Base-by-base conservation (phyloP, 2,329 filamentous ascomycete species). In the Xylariaceae sp. region DNA sequence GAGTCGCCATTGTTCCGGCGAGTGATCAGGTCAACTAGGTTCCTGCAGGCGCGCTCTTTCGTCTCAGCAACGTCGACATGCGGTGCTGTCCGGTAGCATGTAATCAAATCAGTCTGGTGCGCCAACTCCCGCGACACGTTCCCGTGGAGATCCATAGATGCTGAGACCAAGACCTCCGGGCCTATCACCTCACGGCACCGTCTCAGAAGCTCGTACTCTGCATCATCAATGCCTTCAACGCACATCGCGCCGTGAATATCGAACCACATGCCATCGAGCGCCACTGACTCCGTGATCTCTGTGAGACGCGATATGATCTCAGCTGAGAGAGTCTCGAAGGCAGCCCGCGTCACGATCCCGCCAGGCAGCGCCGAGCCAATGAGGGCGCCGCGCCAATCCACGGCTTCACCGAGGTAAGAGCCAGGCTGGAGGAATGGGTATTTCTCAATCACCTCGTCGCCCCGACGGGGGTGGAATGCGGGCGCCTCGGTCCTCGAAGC, bases 231-330 rank as follows among this genome's bases (percentile, higher is more conserved):
- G 0, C 71, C 78, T 42, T 81, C 77, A 0, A 82, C 80, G 50
- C 76, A 79, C 80, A 83, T 82, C 3, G 80, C 80, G 11, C 80
- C 80, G 62, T 83, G 80, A 35, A 83, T 82, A 61, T 82, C 80
- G 57, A 80, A 80, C 80, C 80, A 83, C 6, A 83, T 66, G 1
- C 80, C 80, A 55, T 82, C 75, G 1, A 82, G 58, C 0, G 64
- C 63, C 7, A 65, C 61, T 17, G 67, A 66, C 0, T 67, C 64
- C 0, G 71, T 69, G n/a, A 81, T 76, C 0, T 65, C 65, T 0
- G 55, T 44, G 11, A 82, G 72, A 0, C 77, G 74, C 1, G 66
- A 64, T 0, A 74, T 66, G 17, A 82, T 76, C 3, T 67, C 69
- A 0, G 61, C 64, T 0, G 75, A 72, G 4, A 82, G 73, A 10